Percentiles rank a stretch among this genome's conserved stretches.
phyloP scores from a whole-genome alignment of 1,284 basidiomycete genomes.

The Naganishia sp. region DNA sequence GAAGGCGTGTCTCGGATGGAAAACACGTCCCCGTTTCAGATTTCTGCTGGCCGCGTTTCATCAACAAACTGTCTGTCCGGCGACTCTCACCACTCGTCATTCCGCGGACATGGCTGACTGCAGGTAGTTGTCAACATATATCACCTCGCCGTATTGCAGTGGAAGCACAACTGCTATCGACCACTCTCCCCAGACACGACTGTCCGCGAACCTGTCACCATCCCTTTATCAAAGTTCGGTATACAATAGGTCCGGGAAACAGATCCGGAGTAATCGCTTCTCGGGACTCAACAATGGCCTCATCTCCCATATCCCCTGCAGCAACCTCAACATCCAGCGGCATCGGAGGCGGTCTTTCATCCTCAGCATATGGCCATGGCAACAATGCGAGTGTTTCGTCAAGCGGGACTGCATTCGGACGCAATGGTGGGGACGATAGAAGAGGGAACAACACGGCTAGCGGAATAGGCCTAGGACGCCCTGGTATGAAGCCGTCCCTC shows the following conservation, averaged over 20 bases:
- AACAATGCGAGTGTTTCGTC: background rate
- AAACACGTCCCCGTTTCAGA: slow-evolving; percentile 12
- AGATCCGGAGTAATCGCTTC: background rate
- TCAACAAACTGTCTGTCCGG: background rate
- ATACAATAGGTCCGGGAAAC: background rate
- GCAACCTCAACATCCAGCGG: slow-evolving; percentile 16
- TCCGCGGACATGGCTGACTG: too few relatives aligned
- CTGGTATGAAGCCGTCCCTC: slow-evolving; percentile 11
- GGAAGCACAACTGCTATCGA: too few relatives aligned
- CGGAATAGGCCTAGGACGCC: slow-evolving; percentile 6
- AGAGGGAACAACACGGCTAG: slow-evolving; percentile 4
- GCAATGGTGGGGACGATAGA: slow-evolving; percentile 10
- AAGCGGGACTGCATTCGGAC: background rate
- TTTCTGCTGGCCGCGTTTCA: background rate
- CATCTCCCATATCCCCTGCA: slow-evolving; percentile 23
- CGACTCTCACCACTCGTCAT: too few relatives aligned
- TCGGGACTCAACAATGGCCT: background rate
- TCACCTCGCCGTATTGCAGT: too few relatives aligned
- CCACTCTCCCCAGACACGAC: too few relatives aligned
- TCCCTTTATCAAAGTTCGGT: slow-evolving; percentile 9
- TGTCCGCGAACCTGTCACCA: too few relatives aligned
- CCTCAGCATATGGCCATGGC: slow-evolving; percentile 23
- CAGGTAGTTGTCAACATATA: too few relatives aligned
- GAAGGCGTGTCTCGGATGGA: slow-evolving; percentile 9
- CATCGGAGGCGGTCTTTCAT: slow-evolving; percentile 17